Evolutionary conservation across 1,284 basidiomycete genomes (phyloP), one percentile per base, ranked within the genome.

Genomic region (Ceratobasidium sp.): DNA sequence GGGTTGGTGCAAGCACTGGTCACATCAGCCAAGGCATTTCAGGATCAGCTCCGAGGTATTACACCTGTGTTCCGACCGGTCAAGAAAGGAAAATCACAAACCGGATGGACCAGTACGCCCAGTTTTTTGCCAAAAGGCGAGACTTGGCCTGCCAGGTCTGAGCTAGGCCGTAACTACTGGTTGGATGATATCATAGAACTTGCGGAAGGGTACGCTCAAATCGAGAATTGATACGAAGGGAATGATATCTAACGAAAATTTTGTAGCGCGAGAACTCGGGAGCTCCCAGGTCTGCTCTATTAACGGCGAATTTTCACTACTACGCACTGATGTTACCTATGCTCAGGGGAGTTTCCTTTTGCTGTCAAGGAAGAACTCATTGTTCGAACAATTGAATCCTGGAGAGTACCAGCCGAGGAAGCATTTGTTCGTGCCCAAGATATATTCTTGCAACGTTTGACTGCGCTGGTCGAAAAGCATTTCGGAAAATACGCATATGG

Each of bases 311-410:
- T n/a, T n/a, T n/a, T n/a, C n/a, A n/a, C n/a, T 23, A 43, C 23
- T 18, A 23, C 43, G 28, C 45, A 45, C 26, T 34, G 8, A 16
- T 12, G 2, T 21, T 2, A 9, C 18, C 36, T 14, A 6, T 39
- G 14, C 34, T 41, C 45, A 64, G 73, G 73, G 1, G 69, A 74
- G 32, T 74, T 60, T 30, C 73, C 73, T 8, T 71, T 74, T 61
- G 58, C 69, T 4, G 52, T 74, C 12, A 74, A 50, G 14, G 59
- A 74, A 41, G 48, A 62, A 28, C 48, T 74, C 16, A 58, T 74
- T 30, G 21, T 32, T 5, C 48, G 48, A 6, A 71, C 69, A 5
- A 45, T 71, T 23, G 14, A 46, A 10, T 61, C 57, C 23, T 74
- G 73, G 73, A n/a, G 41, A 14, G 48, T 23, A 39, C 58, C 60